These are phyloP conservation scores for Diospyros lotus DNA, from an alignment of 148 eudicot species.

Conservation along the genomic window DNA sequence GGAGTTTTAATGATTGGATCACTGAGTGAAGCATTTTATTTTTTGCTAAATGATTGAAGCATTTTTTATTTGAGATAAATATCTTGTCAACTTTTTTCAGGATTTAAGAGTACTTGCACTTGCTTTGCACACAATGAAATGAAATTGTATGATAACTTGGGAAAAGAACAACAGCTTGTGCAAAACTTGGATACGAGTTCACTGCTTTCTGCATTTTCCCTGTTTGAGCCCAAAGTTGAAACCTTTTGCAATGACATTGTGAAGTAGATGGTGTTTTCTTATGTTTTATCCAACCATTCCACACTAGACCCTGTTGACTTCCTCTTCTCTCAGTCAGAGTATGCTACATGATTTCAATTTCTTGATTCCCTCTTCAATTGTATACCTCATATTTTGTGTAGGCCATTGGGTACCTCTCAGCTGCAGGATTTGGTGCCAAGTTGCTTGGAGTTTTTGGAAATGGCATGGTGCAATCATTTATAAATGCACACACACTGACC, in stretches of 20 bases:
- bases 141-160: background rate
- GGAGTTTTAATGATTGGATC: background rate
- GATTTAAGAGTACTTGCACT: background rate
- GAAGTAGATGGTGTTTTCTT: slow-evolving; percentile 4
- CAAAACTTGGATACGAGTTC: background rate
- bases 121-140: background rate
- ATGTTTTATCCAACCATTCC: slow-evolving; percentile 4
- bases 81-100: background rate
- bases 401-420: slow-evolving; percentile 91
- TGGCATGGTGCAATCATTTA: slow-evolving; percentile 97
- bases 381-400: slow-evolving; percentile 33
- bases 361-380: slow-evolving; percentile 19
- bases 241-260: background rate
- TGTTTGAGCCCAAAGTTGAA: background rate
- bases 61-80: background rate
- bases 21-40: background rate
- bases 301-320: background rate
- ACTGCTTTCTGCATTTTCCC: background rate
- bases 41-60: background rate
- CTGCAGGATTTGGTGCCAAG: slow-evolving; percentile 99
- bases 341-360: slow-evolving; percentile 2
- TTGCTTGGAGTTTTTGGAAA: slow-evolving; percentile 90
- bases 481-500: slow-evolving; percentile 73
- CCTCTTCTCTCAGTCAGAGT: background rate
- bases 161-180: background rate